These are phyloP conservation scores for Aspergillus ochraceus DNA, from an alignment of 2,329 filamentous ascomycete species.

Conservation along the genomic window DNA sequence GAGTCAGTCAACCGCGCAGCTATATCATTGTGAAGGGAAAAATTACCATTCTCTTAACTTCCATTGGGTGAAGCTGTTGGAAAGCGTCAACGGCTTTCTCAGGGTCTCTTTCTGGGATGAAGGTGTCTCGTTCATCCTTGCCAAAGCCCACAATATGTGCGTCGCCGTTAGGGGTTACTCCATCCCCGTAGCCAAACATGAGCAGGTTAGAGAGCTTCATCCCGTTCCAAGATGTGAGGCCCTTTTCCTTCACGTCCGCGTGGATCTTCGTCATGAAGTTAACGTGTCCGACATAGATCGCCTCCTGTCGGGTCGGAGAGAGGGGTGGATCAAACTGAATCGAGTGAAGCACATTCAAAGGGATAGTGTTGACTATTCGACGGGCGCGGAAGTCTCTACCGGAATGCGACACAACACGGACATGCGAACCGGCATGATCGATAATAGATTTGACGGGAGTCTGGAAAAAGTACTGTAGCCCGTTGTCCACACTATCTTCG, in stretches of 20 bases:
- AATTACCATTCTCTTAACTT: conserved; percentile 1
- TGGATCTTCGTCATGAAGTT: conserved; percentile 23
- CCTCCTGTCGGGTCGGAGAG: conserved; percentile 15
- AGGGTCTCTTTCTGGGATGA: background rate
- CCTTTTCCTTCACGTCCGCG: conserved; percentile 14
- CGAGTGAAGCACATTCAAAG: conserved; percentile 19
- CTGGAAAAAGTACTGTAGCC: conserved; percentile 29
- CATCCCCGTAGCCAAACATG: conserved; percentile 5
- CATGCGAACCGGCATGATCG: conserved; percentile 5
- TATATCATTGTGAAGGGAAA: background rate
- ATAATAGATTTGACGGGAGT: conserved; percentile 21
- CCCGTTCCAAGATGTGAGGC: conserved; percentile 3
- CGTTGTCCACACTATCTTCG: conserved; percentile 22
- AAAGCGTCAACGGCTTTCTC: background rate
- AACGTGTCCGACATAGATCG: conserved; percentile 17
- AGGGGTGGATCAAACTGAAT: conserved; percentile 22
- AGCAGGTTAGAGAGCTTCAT: background rate
- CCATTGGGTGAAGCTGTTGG: background rate
- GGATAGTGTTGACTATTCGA: conserved; percentile 29
- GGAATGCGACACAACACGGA: background rate
- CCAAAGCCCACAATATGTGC: conserved; percentile 4
- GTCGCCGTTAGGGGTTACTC: background rate
- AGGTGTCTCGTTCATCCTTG: background rate
- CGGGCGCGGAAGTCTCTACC: conserved; percentile 15
- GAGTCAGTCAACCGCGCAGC: background rate